Conservation (phyloP, 768 basidiomycete genomes). For the Lentinula sp. region DNA sequence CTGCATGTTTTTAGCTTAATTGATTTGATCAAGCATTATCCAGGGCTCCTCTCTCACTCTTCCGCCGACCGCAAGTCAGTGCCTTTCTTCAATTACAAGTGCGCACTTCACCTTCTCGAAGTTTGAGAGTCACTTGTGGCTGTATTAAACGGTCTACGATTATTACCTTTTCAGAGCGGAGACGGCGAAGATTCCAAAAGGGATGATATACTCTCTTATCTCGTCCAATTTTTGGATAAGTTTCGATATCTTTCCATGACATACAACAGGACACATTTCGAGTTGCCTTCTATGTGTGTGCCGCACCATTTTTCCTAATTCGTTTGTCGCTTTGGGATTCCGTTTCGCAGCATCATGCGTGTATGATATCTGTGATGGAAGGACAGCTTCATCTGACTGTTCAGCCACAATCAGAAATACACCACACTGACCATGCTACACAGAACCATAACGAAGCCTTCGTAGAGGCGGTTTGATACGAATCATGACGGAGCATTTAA, state of each 20-base stretch:
- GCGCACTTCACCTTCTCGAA: no score
- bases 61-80: not conserved
- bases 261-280: not conserved
- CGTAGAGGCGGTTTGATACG: not conserved
- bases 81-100: no score
- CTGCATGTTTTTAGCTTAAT: not conserved
- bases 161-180: no score
- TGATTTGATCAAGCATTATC: not conserved
- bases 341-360: not conserved
- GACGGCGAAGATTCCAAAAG: not conserved
- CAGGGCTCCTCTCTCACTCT: not conserved
- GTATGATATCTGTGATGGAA: not conserved
- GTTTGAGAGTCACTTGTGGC: not conserved
- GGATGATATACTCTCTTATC: not conserved
- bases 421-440: conserved; percentile 1
- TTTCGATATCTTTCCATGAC: not conserved
- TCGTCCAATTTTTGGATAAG: not conserved
- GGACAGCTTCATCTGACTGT: not conserved
- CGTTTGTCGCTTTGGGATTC: not conserved
- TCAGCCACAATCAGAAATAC: conserved; percentile 4
- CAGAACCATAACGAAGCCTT: not conserved
- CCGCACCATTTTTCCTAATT: not conserved
- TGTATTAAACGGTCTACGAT: not conserved
- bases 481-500: not conserved
- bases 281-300: not conserved